Evolutionary conservation across 163 green algal genomes (phyloP).

Genomic region (Chlamydomonas reinhardtii): DNA sequence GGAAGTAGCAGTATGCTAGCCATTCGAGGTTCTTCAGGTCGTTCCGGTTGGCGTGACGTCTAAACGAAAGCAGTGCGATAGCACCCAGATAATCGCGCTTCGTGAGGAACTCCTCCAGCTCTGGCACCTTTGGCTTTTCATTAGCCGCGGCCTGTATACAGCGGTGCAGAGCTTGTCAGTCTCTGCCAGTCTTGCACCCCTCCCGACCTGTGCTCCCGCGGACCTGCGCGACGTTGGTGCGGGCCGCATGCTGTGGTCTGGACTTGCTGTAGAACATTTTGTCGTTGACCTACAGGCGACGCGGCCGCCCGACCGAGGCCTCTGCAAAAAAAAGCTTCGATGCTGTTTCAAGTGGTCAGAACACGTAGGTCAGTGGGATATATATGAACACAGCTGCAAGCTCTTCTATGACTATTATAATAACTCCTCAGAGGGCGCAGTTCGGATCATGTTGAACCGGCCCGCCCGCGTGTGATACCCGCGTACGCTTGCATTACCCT

Average conservation of each 20-base stretch:
- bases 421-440: no score
- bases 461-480: no score
- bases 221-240: conserved; percentile 40
- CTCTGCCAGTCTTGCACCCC: no score
- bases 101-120: conserved; percentile 78
- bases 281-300: background rate
- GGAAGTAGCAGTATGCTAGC: conserved; percentile 86
- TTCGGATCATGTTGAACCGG: no score
- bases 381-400: no score
- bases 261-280: conserved; percentile 53
- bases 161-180: background rate
- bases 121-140: conserved; percentile 63
- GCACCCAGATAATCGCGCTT: conserved; percentile 81
- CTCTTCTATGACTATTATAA: no score
- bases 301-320: conserved; percentile 3
- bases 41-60: conserved; percentile 55
- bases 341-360: no score
- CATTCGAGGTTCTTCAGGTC: conserved; percentile 77
- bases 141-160: conserved; percentile 25
- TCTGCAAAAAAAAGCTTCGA: no score
- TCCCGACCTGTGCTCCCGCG: background rate
- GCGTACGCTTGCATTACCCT: no score
- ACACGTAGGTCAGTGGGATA: no score
- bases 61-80: conserved; percentile 79
- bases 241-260: conserved; percentile 51